These are phyloP conservation scores for Citeromyces hawaiiensis DNA, from an alignment of 1,139 yeast genomes.

Conservation along the genomic window DNA sequence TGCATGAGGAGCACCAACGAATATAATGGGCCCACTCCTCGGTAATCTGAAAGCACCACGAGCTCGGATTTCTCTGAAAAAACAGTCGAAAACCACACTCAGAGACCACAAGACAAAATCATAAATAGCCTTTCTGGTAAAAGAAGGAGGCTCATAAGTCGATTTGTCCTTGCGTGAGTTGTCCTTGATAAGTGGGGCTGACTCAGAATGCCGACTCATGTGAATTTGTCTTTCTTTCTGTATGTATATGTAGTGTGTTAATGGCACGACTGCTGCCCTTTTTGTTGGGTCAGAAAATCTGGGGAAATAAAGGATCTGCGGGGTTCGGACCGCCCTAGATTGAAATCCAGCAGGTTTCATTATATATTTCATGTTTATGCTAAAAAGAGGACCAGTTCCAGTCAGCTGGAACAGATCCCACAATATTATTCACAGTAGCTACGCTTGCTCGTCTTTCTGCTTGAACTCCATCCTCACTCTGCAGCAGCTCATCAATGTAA, in stretches of 20 bases:
- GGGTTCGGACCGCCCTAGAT: background rate
- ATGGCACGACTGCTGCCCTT: background rate
- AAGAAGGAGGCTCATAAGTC: constrained; percentile 12
- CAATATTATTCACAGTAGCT: constrained; percentile 17
- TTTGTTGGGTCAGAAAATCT: background rate
- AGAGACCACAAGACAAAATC: constrained; percentile 23
- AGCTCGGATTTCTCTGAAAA: constrained; percentile 82
- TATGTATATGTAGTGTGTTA: background rate
- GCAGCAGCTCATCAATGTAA: background rate
- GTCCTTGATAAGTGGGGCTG: background rate
- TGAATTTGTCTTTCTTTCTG: background rate
- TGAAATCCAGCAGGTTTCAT: too few species aligned
- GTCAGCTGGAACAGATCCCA: constrained; percentile 56
- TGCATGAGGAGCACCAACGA: constrained; percentile 97
- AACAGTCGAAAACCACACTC: constrained; percentile 22
- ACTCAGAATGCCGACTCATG: background rate
- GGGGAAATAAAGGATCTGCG: background rate
- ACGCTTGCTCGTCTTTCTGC: constrained; percentile 1
- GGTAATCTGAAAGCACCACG: constrained; percentile 90
- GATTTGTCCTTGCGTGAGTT: background rate
- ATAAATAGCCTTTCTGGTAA: constrained; percentile 16
- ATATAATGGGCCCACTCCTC: constrained; percentile 70
- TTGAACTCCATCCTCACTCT: background rate
- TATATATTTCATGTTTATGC: constrained; percentile 4
- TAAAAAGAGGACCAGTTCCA: constrained; percentile 71